Evolutionary conservation across 1,139 yeast genomes (phyloP), one percentile per base, ranked within the genome.

Genomic region (Scheffersomyces segobiensis): DNA sequence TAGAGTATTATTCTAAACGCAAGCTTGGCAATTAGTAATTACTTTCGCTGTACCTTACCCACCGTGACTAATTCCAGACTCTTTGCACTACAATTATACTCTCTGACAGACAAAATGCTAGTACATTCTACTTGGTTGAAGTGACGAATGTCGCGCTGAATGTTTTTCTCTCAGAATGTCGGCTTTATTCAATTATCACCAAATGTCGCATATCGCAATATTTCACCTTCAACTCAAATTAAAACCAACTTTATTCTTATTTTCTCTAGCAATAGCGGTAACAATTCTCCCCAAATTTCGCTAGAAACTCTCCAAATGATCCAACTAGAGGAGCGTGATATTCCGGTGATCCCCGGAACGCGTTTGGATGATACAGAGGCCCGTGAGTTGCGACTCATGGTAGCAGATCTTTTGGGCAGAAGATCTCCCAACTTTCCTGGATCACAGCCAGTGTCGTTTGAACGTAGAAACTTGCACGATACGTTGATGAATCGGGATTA

Each of bases 361-460:
- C 78, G 82, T 60, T 89, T 92, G 63, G 89, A 93, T 5, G 88
- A 87, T 0, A 86, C 85, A 54, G 90, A 90, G 32, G 85, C 91
- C 0, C 83, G 82, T 50, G 93, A 86, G 60, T 80, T 93, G 57
- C 85, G 87, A 68, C 80, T 81, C 56, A 86, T 88, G 77, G 88
- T 93, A 12, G 88, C 93, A 18, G 86, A 84, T 57, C 79, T 93
- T 49, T 76, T 93, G 54, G 85, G 86, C 24, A 73, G 87, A 49
- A 74, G 87, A 58, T 78, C 74, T 58, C 74, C 80, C 32, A 68
- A 76, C 2, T 91, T 91, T 66, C 93, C 96, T 3, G 98, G 98
- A 0, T 88, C 98, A 0, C 99, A 96, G 73, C 99, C 99, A 0
- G 92, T 95, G 1, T 91, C 97, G 48, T 93, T 96, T 71, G 88